These are phyloP conservation scores for Magnolia sinica DNA, from an alignment of 164 flowering plant species.

Conservation along the genomic window DNA sequence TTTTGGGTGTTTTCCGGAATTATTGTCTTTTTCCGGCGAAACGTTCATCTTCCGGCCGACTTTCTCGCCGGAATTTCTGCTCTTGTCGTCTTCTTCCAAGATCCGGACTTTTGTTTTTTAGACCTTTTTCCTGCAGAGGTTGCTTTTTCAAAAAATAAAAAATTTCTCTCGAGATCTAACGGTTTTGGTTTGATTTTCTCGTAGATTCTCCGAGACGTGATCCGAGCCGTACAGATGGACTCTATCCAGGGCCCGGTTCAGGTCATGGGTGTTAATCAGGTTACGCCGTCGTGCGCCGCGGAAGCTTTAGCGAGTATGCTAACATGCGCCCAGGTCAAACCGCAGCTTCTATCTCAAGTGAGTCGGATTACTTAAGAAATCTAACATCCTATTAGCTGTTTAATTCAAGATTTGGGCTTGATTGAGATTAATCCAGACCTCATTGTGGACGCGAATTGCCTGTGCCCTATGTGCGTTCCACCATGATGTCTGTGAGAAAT, in stretches of 20 bases:
- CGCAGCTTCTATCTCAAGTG: slow-evolving; percentile 24
- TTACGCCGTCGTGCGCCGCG: slow-evolving; percentile 31
- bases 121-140: neutral
- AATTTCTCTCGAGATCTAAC: slow-evolving; percentile 18
- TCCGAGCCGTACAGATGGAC: slow-evolving; percentile 25
- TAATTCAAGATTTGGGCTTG: neutral
- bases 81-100: no score
- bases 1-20: neutral
- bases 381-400: neutral
- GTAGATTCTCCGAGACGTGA: slow-evolving; percentile 5
- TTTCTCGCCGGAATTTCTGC: neutral
- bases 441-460: neutral
- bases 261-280: slow-evolving; percentile 7
- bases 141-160: neutral
- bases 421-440: neutral
- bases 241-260: slow-evolving; percentile 15
- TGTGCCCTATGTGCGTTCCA: neutral
- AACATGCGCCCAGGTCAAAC: slow-evolving; percentile 23
- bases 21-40: neutral
- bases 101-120: neutral
- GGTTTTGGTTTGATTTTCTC: slow-evolving; percentile 7
- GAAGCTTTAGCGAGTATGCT: slow-evolving; percentile 21
- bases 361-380: neutral
- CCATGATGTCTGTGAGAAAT: no score
- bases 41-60: slow-evolving; percentile 1